phyloP scores from a whole-genome alignment of 345 rosid genomes.

The Syzygium grande region DNA sequence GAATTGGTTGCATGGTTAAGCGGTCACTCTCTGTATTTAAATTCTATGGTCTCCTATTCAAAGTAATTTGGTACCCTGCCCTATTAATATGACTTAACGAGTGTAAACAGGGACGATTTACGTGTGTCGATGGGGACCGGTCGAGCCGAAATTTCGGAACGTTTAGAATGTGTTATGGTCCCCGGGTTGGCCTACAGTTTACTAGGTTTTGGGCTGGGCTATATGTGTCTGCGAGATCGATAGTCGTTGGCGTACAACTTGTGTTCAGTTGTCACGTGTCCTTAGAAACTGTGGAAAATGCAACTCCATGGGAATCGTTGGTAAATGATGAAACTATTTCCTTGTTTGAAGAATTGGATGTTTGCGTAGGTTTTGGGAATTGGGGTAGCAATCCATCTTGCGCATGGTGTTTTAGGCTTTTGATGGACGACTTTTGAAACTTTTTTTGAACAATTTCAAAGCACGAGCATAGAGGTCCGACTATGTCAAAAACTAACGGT shows the following conservation, averaged over 20 bases:
- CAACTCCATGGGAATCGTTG: background rate
- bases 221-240: background rate
- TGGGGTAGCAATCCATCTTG: background rate
- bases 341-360: background rate
- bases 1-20: background rate
- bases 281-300: background rate
- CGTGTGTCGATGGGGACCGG: background rate
- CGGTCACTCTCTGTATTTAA: background rate
- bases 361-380: background rate
- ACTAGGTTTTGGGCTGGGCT: background rate
- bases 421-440: background rate
- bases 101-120: background rate
- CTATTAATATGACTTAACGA: background rate
- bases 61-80: background rate
- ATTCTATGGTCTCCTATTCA: fast-evolving
- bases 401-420: background rate
- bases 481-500: no score
- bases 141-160: background rate
- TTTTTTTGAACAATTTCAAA: background rate
- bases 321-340: background rate
- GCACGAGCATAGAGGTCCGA: background rate
- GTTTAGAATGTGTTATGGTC: background rate
- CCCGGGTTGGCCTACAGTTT: background rate
- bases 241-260: background rate
- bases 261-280: background rate